Base-by-base conservation (phyloP, 805 yeast genomes). In the Brettanomyces bruxellensis region DNA sequence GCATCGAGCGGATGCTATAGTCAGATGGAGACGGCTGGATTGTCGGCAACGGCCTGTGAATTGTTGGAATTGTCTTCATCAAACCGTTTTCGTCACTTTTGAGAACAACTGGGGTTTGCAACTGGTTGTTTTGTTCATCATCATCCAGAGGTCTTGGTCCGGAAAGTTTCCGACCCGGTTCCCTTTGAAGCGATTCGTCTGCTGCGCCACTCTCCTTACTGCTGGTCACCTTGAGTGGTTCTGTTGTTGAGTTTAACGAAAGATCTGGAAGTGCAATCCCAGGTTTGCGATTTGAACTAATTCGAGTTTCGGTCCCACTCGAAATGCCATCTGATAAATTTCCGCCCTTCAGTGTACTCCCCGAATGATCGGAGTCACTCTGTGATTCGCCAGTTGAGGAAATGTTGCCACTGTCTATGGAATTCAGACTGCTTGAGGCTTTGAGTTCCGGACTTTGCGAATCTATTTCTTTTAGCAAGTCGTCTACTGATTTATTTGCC, bases 401-500 rank as follows among this genome's bases (percentile, higher is more conserved):
- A 28, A 28, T 28, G 32, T 28, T 9, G 32, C 32, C 32, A 28
- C 32, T 28, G 9, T 6, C 32, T 7, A 28, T 7, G 32, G 32
- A 28, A 6, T 28, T 28, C 11, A 28, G 11, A 28, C 32, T 28
- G 11, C 32, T 28, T 28, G 32, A 28, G 11, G 32, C 11, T 9
- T 18, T 14, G 30, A 38, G 38, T 3, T 34, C 25, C 6, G 45
- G 45, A 25, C 44, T 48, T n/a, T 51, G 49, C 5, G 59, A 41
- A 38, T 49, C 47, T 24, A 60, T 56, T 44, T 62, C 67, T 49
- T 61, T 60, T 18, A 70, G 47, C 11, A 70, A 56, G 41, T 68
- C 70, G 44, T 68, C 72, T 9, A 68, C 72, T 1, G 72, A 68
- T 41, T 62, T 64, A 49, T 62, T 61, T 13, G 61, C 61, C 35